These are phyloP conservation scores for Citrus medica DNA, from an alignment of 345 rosid species.

Conservation along the genomic window DNA sequence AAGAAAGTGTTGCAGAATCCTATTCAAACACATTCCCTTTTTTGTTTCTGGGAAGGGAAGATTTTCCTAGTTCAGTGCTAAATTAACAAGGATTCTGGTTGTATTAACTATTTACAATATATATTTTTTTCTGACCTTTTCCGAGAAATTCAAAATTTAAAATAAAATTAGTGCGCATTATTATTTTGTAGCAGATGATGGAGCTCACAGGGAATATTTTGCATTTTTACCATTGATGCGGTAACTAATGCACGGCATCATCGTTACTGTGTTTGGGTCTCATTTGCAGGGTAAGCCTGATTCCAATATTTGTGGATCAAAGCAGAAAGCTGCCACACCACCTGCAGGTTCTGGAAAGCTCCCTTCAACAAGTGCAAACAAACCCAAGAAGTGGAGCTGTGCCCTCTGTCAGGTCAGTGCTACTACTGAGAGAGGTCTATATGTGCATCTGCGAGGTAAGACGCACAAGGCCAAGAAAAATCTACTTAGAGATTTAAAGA, in stretches of 20 bases:
- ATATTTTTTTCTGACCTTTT: neutral
- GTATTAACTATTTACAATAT: neutral
- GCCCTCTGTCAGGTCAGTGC: conserved; percentile 41
- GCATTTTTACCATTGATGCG: neutral
- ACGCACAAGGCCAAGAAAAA: too few species aligned
- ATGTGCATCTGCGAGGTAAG: conserved; percentile 34
- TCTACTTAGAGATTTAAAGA: too few species aligned
- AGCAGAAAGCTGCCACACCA: conserved; percentile 35
- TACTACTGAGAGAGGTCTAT: conserved; percentile 35
- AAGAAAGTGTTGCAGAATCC: neutral
- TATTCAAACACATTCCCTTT: neutral
- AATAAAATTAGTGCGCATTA: neutral
- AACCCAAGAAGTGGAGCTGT: conserved; percentile 46
- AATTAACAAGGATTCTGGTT: too few species aligned
- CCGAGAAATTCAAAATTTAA: neutral
- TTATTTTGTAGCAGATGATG: neutral
- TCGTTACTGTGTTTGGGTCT: conserved; percentile 16
- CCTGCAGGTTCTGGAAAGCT: conserved; percentile 17
- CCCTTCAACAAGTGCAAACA: conserved; percentile 16
- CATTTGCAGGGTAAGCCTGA: conserved; percentile 51
- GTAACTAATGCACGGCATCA: neutral
- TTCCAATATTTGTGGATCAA: conserved; percentile 29
- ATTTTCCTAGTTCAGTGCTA: neutral
- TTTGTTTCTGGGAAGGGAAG: too few species aligned
- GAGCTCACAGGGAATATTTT: neutral